Evolutionary conservation across 2,329 filamentous ascomycete species (phyloP), one percentile per base, ranked within the genome.

Genomic region (Verticillium nonalfalfae): DNA sequence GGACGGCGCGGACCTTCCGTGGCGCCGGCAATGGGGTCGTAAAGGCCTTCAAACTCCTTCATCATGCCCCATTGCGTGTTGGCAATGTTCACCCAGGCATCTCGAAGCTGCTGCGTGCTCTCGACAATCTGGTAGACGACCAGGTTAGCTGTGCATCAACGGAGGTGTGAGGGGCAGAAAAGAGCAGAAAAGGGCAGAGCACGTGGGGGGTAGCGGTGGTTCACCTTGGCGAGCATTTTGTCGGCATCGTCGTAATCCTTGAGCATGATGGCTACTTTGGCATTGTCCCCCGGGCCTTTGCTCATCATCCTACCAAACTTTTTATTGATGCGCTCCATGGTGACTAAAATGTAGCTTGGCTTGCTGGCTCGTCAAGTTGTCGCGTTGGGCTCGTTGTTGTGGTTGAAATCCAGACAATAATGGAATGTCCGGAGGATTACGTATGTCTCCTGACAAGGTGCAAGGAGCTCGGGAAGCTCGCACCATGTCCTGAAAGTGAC

Each of bases 171-270:
- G 26, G 26, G 26, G 26, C 26, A 31, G 5, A 5, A 31, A 31
- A 31, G 26, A 5, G 26, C 26, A 18, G 39, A 64, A 63, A 58
- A 60, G 62, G 58, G 61, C 64, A 59, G 59, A 58, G 35, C 56
- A 35, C 50, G 59, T 35, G 56, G 61, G 58, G 55, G 58, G 61
- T 54, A 62, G 54, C 14, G 13, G 34, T 26, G 21, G 69, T 77
- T 62, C 78, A 92, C 90, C 80, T 86, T 87, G 66, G 84, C 82
- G 65, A 95, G 81, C 71, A 93, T 83, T 66, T 84, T 85, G 73
- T 95, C 90, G 33, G 88, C 89, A 73, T 93, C 88, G 67, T 92
- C 89, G 71, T 93, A 95, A 70, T 95, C 91, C 68, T 85, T 88
- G 61, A 96, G 78, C 60, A 95, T 79, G 55, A 88, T 82, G 11